Evolutionary conservation across 2,329 filamentous ascomycete species (phyloP).

Genomic region (Penicillium sp.): DNA sequence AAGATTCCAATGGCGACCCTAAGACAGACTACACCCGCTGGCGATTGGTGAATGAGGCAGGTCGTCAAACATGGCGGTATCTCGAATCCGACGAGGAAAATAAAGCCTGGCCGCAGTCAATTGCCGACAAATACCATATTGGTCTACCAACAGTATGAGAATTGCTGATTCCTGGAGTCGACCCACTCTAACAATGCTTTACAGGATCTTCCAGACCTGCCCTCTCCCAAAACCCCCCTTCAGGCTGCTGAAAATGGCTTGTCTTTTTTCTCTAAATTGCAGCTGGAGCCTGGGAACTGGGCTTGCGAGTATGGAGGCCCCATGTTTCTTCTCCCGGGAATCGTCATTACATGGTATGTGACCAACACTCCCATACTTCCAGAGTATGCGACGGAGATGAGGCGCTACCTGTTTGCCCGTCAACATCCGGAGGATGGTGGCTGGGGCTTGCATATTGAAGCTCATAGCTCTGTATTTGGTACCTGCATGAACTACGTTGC

Average conservation of each 20-base stretch:
- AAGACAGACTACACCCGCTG: constrained; percentile 77
- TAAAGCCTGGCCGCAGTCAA: constrained; percentile 75
- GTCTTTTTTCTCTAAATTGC: constrained; percentile 80
- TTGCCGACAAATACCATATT: constrained; percentile 83
- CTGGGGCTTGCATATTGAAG: constrained; percentile 95
- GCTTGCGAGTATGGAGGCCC: constrained; percentile 96
- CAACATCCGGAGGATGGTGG: constrained; percentile 86
- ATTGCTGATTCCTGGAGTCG: constrained; percentile 7
- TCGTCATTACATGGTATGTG: constrained; percentile 80
- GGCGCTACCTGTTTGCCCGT: constrained; percentile 81
- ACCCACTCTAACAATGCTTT: constrained; percentile 4
- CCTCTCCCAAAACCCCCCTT: constrained; percentile 64
- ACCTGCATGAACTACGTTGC: constrained; percentile 81
- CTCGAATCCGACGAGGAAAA: constrained; percentile 64
- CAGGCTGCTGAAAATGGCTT: constrained; percentile 77
- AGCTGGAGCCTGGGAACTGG: constrained; percentile 87
- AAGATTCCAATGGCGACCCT: constrained; percentile 33
- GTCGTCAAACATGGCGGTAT: constrained; percentile 92
- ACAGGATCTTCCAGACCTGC: constrained; percentile 68
- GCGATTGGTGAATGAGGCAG: constrained; percentile 75
- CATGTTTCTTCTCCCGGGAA: constrained; percentile 85
- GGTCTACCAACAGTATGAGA: constrained; percentile 66
- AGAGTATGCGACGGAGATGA: constrained; percentile 78
- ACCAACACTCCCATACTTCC: constrained; percentile 81
- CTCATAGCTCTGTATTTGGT: constrained; percentile 84